Conservation (phyloP, 345 rosid species). For the Eucalyptus marginata region DNA sequence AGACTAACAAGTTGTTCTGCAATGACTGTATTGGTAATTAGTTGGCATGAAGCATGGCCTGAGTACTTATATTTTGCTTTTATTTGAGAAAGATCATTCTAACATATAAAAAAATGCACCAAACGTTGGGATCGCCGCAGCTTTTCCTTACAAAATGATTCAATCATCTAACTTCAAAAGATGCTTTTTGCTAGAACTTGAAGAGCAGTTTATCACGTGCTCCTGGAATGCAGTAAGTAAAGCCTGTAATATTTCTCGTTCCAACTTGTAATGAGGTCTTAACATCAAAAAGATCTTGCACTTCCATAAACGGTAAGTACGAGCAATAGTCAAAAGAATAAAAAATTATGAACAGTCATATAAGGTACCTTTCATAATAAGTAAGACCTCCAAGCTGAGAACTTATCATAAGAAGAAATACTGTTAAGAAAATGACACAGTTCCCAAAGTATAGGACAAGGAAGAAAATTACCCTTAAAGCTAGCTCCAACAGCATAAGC, state of each 20-base stretch:
- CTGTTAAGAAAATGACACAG: not conserved
- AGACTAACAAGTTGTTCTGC: not conserved
- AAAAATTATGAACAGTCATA: not conserved
- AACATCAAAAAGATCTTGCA: not conserved
- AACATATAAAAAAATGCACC: not conserved
- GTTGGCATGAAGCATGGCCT: not conserved
- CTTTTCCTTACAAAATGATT: not conserved
- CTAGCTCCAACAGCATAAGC: conserved; percentile 97
- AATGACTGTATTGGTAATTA: not conserved
- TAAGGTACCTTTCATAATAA: not conserved
- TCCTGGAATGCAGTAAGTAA: not conserved
- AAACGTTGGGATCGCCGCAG: not conserved
- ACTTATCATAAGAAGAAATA: not conserved
- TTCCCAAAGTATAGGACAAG: not conserved
- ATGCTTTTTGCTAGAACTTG: not conserved
- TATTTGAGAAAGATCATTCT: not conserved
- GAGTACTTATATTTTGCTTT: not conserved
- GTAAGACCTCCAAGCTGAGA: not conserved
- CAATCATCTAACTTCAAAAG: not conserved
- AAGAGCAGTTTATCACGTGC: not conserved
- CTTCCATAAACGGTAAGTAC: not conserved
- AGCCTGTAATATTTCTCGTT: not conserved
- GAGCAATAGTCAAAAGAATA: not conserved
- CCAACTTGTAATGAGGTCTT: not conserved
- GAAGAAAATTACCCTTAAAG: conserved; percentile 57